These are phyloP conservation scores for Botrytis pseudocinerea DNA, from an alignment of 2,329 filamentous ascomycete genomes.

Conservation along the genomic window DNA sequence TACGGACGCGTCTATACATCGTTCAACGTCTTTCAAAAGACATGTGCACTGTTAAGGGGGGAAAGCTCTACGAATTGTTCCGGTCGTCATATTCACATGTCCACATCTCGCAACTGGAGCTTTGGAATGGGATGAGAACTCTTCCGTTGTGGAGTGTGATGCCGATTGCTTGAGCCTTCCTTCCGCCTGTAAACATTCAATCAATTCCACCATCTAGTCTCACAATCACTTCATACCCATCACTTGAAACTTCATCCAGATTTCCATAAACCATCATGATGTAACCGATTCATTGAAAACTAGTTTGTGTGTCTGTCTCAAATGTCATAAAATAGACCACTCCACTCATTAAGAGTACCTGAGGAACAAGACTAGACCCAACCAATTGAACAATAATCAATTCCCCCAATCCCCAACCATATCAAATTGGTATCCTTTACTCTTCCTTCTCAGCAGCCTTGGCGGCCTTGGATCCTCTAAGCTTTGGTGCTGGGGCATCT, in stretches of 20 bases:
- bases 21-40: background rate
- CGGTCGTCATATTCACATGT: slow-evolving; percentile 10
- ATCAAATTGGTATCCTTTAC: slow-evolving; percentile 31
- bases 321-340: slow-evolving; percentile 18
- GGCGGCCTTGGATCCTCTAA: slow-evolving; percentile 76
- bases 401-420: slow-evolving; percentile 30
- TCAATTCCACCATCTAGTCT: background rate
- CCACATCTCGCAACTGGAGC: background rate
- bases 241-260: background rate
- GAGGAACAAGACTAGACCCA: slow-evolving; percentile 29
- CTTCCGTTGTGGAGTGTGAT: background rate
- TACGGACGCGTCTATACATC: background rate
- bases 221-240: slow-evolving; percentile 7
- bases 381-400: slow-evolving; percentile 24
- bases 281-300: slow-evolving; percentile 18
- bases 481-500: slow-evolving; percentile 71
- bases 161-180: background rate
- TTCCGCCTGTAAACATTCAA: background rate
- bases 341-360: slow-evolving; percentile 18
- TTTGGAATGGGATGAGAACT: background rate
- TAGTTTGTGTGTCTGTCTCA: slow-evolving; percentile 12
- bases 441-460: slow-evolving; percentile 61
- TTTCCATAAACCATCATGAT: background rate
- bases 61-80: background rate
- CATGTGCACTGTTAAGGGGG: background rate